A percentile compares a stretch with the other conserved stretches of the same genome.
Conservation (phyloP, 345 rosid species). For the Melastoma malabathricum region DNA sequence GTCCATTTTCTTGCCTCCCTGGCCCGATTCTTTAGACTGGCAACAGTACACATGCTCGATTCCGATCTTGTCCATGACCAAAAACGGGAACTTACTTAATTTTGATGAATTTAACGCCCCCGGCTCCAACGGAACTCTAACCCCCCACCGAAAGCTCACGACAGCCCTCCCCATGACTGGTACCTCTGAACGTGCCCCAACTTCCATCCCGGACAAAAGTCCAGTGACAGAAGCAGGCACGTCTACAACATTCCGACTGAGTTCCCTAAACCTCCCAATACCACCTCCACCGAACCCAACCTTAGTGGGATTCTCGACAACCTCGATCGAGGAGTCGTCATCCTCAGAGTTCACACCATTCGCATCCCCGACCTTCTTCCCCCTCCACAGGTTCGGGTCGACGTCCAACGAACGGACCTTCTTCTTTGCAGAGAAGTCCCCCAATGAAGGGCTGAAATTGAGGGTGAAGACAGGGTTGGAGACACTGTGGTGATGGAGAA, state of each 20-base stretch:
- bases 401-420: constrained; percentile 55
- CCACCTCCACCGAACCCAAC: constrained; percentile 12
- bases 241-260: too few relatives aligned
- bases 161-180: constrained; percentile 58
- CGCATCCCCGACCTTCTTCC: constrained; percentile 8
- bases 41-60: constrained; percentile 55
- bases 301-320: constrained; percentile 32
- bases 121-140: constrained; percentile 64
- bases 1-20: not conserved
- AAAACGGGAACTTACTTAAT: constrained; percentile 47
- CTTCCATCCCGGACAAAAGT: constrained; percentile 45
- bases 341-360: constrained; percentile 11
- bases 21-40: constrained; percentile 2
- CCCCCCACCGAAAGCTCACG: constrained; percentile 81
- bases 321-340: constrained; percentile 54
- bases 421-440: constrained; percentile 81
- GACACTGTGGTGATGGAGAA: constrained; percentile 32
- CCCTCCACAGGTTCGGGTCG: constrained; percentile 12
- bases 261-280: not conserved
- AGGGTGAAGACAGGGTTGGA: constrained; percentile 70
- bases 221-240: constrained; percentile 5
- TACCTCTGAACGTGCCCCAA: constrained; percentile 56
- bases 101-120: constrained; percentile 14
- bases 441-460: constrained; percentile 77
- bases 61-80: constrained; percentile 82